Conservation (phyloP, 2,329 filamentous ascomycete genomes). For the Daldinia sp. region DNA sequence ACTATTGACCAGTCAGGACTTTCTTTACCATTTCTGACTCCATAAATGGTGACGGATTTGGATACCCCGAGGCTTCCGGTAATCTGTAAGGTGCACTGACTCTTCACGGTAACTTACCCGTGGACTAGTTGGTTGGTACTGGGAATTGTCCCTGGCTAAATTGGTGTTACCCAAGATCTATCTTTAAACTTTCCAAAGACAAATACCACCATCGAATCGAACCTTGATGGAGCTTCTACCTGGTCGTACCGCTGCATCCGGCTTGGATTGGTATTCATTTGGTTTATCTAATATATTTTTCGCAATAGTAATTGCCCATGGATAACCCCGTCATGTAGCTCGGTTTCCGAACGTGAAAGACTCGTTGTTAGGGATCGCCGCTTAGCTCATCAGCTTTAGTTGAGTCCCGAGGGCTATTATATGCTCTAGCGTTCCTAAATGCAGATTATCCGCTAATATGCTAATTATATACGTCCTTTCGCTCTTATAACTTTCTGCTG, state of each 20-base stretch:
- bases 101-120: constrained; percentile 1
- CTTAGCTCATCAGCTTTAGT: neutral
- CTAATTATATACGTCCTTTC: neutral
- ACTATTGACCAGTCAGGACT: neutral
- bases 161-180: constrained; percentile 20
- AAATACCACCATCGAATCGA: too few species aligned
- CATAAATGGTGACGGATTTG: neutral
- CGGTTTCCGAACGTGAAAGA: constrained; percentile 2
- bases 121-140: neutral
- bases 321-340: neutral
- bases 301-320: constrained; percentile 4
- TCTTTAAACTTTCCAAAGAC: neutral
- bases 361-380: neutral
- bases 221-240: neutral
- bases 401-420: neutral
- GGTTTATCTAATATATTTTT: neutral
- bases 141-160: constrained; percentile 11
- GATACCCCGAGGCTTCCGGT: constrained; percentile 15
- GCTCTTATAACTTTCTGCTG: neutral
- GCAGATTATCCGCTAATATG: neutral
- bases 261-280: constrained; percentile 1
- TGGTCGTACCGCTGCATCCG: neutral
- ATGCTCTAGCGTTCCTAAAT: neutral
- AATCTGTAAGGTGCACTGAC: neutral
- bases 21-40: neutral